These are phyloP conservation scores for Penicillium italicum DNA, from an alignment of 2,329 filamentous ascomycete species.

Conservation along the genomic window DNA sequence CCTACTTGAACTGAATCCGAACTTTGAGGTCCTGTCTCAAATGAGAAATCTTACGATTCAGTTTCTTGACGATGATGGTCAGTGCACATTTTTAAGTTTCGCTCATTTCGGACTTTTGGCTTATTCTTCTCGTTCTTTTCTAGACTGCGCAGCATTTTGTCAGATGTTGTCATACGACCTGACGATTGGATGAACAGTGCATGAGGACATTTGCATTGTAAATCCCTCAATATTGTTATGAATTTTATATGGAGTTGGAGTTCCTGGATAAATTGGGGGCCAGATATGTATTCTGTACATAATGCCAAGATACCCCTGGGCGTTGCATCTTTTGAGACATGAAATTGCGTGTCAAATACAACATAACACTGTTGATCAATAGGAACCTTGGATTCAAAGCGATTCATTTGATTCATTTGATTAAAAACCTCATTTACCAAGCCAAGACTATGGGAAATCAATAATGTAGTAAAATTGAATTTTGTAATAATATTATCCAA, in stretches of 20 bases:
- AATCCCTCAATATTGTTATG: not conserved
- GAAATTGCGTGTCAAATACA: not conserved
- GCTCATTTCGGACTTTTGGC: constrained; percentile 1
- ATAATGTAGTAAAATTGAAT: too few species aligned
- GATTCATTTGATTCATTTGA: not conserved
- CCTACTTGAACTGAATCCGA: constrained; percentile 37
- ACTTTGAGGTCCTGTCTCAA: constrained; percentile 41
- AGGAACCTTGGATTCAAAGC: not conserved
- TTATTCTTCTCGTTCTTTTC: constrained; percentile 5
- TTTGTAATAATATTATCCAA: not conserved
- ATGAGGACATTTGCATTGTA: not conserved
- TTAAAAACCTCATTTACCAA: not conserved
- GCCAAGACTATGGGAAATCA: too few species aligned
- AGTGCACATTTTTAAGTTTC: constrained; percentile 9
- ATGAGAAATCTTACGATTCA: constrained; percentile 39
- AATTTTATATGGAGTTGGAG: constrained; percentile 14
- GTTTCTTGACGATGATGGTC: constrained; percentile 42
- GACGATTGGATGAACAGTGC: constrained; percentile 21
- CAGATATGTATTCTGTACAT: not conserved
- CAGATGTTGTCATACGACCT: constrained; percentile 29
- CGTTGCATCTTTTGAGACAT: not conserved
- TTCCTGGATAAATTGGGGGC: constrained; percentile 7
- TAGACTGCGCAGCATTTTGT: constrained; percentile 34
- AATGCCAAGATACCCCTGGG: constrained; percentile 6
- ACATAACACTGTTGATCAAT: too few species aligned